Evolutionary conservation across 2,329 filamentous ascomycete species (phyloP).

Genomic region (Cordyceps javanica): DNA sequence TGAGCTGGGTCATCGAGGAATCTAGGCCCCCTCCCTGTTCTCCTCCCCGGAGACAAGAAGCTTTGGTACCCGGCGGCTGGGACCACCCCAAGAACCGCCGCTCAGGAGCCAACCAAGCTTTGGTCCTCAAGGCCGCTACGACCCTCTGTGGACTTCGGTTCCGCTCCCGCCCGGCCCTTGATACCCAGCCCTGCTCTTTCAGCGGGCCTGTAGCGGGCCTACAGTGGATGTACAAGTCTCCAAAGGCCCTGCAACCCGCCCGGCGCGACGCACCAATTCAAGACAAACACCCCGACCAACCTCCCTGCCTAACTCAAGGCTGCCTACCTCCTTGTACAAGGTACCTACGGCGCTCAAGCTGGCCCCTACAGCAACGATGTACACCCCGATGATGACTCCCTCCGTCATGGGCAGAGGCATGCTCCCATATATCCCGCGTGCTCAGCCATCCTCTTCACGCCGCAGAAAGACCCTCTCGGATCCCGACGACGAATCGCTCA

Average conservation of each 20-base stretch:
- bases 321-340: neutral
- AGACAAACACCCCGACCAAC: neutral
- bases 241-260: neutral
- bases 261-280: too few species aligned
- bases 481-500: neutral
- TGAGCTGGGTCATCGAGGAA: too few species aligned
- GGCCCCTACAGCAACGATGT: neutral
- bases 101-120: too few species aligned
- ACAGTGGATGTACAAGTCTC: neutral
- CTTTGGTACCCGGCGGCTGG: too few species aligned
- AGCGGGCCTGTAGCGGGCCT: neutral
- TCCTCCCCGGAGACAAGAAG: too few species aligned
- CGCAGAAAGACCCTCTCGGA: neutral
- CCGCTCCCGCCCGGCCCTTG: too few species aligned
- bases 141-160: too few species aligned
- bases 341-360: neutral
- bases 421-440: neutral
- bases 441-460: neutral
- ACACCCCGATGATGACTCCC: slow-evolving; percentile 2
- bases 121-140: too few species aligned
- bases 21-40: too few species aligned
- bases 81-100: too few species aligned
- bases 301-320: too few species aligned
- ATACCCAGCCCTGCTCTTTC: too few species aligned
- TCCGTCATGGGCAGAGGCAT: neutral